A percentile compares a stretch with the other conserved stretches of the same genome.
phyloP scores from a whole-genome alignment of 78 protist genomes.

The Neovahlkampfia damariscottae region DNA sequence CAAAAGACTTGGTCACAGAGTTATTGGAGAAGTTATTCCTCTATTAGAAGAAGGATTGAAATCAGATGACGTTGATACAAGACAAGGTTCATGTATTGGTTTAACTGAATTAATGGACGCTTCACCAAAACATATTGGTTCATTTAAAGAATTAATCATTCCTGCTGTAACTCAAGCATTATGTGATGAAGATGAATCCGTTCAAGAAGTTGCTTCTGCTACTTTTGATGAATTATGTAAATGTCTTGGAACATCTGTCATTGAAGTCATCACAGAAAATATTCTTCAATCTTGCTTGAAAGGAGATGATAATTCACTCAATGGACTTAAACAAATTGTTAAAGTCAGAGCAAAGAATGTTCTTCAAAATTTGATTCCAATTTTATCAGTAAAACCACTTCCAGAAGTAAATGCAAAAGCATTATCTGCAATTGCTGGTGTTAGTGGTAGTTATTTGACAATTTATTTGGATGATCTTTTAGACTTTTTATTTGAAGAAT shows the following conservation, averaged over 20 bases:
- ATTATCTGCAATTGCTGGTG: not conserved
- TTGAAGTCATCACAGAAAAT: not conserved
- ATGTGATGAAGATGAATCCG: conserved; percentile 42
- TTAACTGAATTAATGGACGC: conserved; percentile 67
- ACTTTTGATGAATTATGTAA: not conserved
- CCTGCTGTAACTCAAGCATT: conserved; percentile 55
- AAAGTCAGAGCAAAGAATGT: not conserved
- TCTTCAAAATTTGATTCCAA: not conserved
- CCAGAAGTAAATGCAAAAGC: not conserved
- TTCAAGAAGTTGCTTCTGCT: not conserved
- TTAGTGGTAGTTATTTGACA: too few species aligned
- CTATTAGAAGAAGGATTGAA: conserved; percentile 18
- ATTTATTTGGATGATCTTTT: too few species aligned
- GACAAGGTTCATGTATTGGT: conserved; percentile 77
- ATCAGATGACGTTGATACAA: conserved; percentile 10
- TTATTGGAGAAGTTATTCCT: conserved; percentile 62
- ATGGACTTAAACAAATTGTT: not conserved
- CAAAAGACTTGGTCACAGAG: conserved; percentile 59
- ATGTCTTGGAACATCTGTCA: not conserved
- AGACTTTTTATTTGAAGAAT: too few species aligned
- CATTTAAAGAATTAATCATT: conserved; percentile 17
- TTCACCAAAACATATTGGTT: not conserved
- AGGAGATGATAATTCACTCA: not conserved
- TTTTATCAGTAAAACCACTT: not conserved
- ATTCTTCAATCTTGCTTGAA: not conserved